phyloP scores from a whole-genome alignment of 2,329 filamentous ascomycete species.

The Trichophyton equinum region DNA sequence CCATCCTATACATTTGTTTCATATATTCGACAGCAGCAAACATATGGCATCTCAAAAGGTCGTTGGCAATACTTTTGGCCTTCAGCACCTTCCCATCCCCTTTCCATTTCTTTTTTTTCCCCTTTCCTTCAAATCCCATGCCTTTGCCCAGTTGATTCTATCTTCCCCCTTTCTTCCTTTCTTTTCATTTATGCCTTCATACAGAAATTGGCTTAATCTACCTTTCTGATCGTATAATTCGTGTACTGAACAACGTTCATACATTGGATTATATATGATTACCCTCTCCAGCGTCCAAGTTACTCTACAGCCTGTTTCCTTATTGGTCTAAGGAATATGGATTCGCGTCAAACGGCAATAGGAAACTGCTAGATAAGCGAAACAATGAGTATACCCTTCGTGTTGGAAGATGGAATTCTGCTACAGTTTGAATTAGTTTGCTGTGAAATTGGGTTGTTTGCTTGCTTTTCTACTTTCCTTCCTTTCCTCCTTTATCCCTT shows the following conservation, averaged over 20 bases:
- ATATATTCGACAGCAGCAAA: not conserved
- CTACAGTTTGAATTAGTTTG: conserved; percentile 1
- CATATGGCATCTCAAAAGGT: not conserved
- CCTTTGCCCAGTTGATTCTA: not conserved
- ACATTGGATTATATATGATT: conserved; percentile 14
- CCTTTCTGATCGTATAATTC: conserved; percentile 9
- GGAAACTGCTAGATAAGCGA: not conserved
- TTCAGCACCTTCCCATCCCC: not conserved
- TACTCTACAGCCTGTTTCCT: not conserved
- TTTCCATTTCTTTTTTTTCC: no score
- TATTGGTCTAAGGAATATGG: not conserved
- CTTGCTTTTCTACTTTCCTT: not conserved
- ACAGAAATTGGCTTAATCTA: not conserved
- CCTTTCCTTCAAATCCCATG: not conserved
- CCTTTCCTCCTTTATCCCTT: not conserved
- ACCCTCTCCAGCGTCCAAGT: not conserved
- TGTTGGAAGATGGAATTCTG: not conserved
- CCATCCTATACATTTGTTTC: not conserved
- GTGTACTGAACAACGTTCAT: conserved; percentile 12
- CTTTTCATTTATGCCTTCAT: not conserved
- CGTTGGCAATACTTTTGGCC: not conserved
- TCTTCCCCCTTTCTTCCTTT: not conserved
- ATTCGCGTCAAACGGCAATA: not conserved
- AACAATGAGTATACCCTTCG: not conserved
- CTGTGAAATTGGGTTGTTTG: conserved; percentile 1